Conservation (phyloP, 208 protist species). For the Wallacemonas sp. region DNA sequence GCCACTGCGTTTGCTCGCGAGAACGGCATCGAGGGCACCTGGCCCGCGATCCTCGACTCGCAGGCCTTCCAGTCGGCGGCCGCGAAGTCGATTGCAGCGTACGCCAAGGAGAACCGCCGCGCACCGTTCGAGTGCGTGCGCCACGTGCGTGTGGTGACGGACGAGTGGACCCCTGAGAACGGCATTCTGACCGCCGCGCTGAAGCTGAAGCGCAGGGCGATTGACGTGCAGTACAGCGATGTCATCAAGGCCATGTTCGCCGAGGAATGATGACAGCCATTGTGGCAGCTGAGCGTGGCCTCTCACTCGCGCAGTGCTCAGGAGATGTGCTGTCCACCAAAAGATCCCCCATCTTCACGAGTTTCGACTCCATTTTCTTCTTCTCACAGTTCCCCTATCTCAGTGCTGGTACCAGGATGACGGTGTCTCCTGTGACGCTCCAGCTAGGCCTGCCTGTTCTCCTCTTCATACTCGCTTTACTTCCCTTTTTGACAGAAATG, state of each 20-base stretch:
- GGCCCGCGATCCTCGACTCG: constrained; percentile 36
- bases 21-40: constrained; percentile 33
- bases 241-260: constrained; percentile 68
- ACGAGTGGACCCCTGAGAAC: constrained; percentile 89
- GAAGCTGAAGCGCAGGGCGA: constrained; percentile 76
- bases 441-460: too few species aligned
- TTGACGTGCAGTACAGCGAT: constrained; percentile 63
- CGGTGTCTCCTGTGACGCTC: too few species aligned
- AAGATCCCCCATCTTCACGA: too few species aligned
- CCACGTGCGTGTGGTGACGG: constrained; percentile 52
- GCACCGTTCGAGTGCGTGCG: constrained; percentile 61
- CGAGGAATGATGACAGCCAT: constrained; percentile 27
- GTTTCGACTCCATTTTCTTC: too few species aligned
- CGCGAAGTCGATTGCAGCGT: constrained; percentile 36
- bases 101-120: constrained; percentile 34
- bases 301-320: too few species aligned
- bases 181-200: constrained; percentile 72
- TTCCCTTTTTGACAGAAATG: too few species aligned
- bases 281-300: not conserved
- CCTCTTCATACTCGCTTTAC: too few species aligned
- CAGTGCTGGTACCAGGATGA: too few species aligned
- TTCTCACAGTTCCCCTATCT: too few species aligned
- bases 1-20: constrained; percentile 46
- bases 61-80: constrained; percentile 37
- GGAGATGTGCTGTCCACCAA: too few species aligned